Evolutionary conservation across 2,329 filamentous ascomycete species (phyloP).

Genomic region (Alternaria rosae): DNA sequence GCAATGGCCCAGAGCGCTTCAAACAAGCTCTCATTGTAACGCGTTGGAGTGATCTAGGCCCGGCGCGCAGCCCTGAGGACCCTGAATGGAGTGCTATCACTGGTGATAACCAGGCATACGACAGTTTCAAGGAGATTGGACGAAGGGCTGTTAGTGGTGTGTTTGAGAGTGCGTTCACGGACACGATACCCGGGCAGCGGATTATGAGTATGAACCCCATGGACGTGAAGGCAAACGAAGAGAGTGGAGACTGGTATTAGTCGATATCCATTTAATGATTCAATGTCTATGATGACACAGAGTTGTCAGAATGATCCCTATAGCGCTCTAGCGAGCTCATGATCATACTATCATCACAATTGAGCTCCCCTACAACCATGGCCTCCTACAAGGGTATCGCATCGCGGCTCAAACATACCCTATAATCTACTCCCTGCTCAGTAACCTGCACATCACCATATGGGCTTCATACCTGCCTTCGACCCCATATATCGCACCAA

Average conservation of each 20-base stretch:
- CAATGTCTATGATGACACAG: background rate
- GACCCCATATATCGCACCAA: too few species aligned
- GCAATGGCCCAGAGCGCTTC: conserved; percentile 57
- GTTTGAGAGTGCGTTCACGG: conserved; percentile 65
- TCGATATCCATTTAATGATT: background rate
- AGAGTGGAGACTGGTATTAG: conserved; percentile 66
- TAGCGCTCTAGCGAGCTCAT: background rate
- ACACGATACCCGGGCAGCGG: conserved; percentile 64
- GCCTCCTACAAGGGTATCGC: background rate
- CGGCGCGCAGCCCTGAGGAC: conserved; percentile 55
- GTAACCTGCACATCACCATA: too few species aligned
- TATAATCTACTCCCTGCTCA: background rate
- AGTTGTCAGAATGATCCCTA: background rate
- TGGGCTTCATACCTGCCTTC: too few species aligned
- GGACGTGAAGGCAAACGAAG: conserved; percentile 61
- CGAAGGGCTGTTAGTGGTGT: conserved; percentile 64
- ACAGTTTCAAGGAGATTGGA: conserved; percentile 63
- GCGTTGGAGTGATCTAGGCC: conserved; percentile 68
- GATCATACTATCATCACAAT: background rate
- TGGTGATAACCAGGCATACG: conserved; percentile 52
- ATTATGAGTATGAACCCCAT: conserved; percentile 67
- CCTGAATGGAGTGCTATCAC: conserved; percentile 63
- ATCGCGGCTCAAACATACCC: background rate
- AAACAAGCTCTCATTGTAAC: conserved; percentile 68
- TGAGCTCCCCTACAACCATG: background rate